These are phyloP conservation scores for Paramyrothecium roridum DNA, from an alignment of 2,329 filamentous ascomycete genomes.

Conservation along the genomic window DNA sequence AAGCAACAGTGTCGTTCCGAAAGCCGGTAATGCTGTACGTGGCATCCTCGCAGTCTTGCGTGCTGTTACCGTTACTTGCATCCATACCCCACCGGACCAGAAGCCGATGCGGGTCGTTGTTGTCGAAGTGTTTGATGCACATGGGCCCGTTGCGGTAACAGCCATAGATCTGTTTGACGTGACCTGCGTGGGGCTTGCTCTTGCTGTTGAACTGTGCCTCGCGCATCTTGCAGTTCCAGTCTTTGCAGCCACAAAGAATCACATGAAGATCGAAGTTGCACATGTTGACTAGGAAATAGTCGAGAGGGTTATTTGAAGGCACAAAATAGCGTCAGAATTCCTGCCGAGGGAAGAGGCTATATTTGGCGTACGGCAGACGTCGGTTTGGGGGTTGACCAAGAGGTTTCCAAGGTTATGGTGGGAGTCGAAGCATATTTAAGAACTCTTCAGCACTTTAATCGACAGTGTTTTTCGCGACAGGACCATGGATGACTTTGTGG, in stretches of 20 bases:
- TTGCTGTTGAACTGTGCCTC: background rate
- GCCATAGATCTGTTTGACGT: slow-evolving; percentile 2
- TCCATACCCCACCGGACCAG: slow-evolving; percentile 9
- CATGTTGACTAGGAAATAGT: too few relatives aligned
- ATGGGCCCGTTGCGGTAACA: slow-evolving; percentile 2
- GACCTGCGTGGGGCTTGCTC: background rate
- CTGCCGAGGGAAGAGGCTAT: too few relatives aligned
- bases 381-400: too few relatives aligned
- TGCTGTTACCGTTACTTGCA: slow-evolving; percentile 8
- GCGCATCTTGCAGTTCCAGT: slow-evolving; percentile 2
- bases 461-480: too few relatives aligned
- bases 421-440: too few relatives aligned
- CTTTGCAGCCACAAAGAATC: slow-evolving; percentile 5
- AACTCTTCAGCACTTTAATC: too few relatives aligned
- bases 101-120: slow-evolving; percentile 6
- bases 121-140: slow-evolving; percentile 7
- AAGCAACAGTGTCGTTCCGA: background rate
- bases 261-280: too few relatives aligned
- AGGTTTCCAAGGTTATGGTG: too few relatives aligned
- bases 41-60: slow-evolving; percentile 8
- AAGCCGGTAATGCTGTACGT: background rate
- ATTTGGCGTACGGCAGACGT: too few relatives aligned
- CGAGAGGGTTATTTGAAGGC: too few relatives aligned
- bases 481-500: too few relatives aligned
- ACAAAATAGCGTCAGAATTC: too few relatives aligned